Base-by-base conservation (phyloP, 163 green algal genomes). In the Prototheca cutis region DNA sequence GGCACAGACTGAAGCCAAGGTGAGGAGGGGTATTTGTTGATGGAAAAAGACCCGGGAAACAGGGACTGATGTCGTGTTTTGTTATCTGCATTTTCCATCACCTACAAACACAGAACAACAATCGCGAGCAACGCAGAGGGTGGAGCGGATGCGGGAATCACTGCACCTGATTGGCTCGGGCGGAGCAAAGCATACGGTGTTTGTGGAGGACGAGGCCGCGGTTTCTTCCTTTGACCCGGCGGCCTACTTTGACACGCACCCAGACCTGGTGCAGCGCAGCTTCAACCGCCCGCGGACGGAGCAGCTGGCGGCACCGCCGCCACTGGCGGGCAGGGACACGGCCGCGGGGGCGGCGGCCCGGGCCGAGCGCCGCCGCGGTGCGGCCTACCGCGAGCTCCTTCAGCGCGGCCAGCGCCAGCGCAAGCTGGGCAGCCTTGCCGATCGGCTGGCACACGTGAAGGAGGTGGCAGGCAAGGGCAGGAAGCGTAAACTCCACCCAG, bases 131-230 rank as follows among this genome's bases (percentile, higher is more conserved):
- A n/a, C 55, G 56, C 74, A 90, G 75, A 95, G 94, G 75, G 67
- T 89, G 5, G 76, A 94, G 63, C 58, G 67, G 40, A 40, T 98
- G 47, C 70, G 80, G 49, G 59, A 73, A 28, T 80, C 65, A 1
- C 76, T 98, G 47, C 91, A 97, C 75, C 79, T 88, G 33, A 81
- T 97, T n/a, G 88, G 88, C 21, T 67, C 60, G 1, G 54, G 74
- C 2, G 25, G 36, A 18, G 29, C 61, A 21, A 65, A 79, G 58
- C 90, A 97, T 77, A 83, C 67, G 3, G 80, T 95, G 32, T 97
- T 97, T 81, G 84, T 95, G n/a, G 89, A 94, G 53, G 64, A 65
- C 24, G 66, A 78, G 28, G 49, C 61, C 19, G 76, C 85, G 47
- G 74, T 70, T 18, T 57, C 68, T 6, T 28, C 29, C 0, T 94